phyloP scores from a whole-genome alignment of 1,284 basidiomycete genomes.

The Coriolopsis trogii region DNA sequence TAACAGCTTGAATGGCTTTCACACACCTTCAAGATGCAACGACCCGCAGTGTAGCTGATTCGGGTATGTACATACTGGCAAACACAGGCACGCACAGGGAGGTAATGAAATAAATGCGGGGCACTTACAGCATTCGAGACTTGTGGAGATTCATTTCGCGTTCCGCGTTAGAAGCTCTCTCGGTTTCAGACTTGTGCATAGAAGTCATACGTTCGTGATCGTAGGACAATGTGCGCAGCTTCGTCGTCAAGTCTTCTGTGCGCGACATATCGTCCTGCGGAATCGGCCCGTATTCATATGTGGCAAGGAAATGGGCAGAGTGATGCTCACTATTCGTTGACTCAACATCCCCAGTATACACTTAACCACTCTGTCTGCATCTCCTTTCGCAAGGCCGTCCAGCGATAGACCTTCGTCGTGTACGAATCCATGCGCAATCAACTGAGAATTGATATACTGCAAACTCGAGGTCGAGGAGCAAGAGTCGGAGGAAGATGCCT shows the following conservation, averaged over 20 bases:
- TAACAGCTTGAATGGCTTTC: too few species aligned
- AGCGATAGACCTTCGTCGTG: constrained; percentile 64
- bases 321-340: constrained; percentile 71
- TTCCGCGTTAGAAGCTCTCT: constrained; percentile 69
- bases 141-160: constrained; percentile 75
- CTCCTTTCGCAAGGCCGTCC: constrained; percentile 58
- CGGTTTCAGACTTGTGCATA: constrained; percentile 59
- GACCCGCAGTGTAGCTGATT: too few species aligned
- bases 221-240: constrained; percentile 78
- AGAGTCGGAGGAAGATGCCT: constrained; percentile 30
- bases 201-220: constrained; percentile 79
- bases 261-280: constrained; percentile 80
- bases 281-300: background rate
- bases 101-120: too few species aligned
- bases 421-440: constrained; percentile 80
- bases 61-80: too few species aligned
- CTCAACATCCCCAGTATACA: constrained; percentile 80
- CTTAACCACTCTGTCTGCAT: constrained; percentile 70
- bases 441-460: constrained; percentile 77
- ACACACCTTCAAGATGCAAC: too few species aligned
- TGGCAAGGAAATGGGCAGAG: background rate
- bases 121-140: constrained; percentile 68
- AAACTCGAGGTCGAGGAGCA: constrained; percentile 41
- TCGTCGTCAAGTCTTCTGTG: constrained; percentile 78
- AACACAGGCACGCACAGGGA: background rate